phyloP scores from a whole-genome alignment of 371 early-diverging fungal genomes.

The Mortierella sp. region DNA sequence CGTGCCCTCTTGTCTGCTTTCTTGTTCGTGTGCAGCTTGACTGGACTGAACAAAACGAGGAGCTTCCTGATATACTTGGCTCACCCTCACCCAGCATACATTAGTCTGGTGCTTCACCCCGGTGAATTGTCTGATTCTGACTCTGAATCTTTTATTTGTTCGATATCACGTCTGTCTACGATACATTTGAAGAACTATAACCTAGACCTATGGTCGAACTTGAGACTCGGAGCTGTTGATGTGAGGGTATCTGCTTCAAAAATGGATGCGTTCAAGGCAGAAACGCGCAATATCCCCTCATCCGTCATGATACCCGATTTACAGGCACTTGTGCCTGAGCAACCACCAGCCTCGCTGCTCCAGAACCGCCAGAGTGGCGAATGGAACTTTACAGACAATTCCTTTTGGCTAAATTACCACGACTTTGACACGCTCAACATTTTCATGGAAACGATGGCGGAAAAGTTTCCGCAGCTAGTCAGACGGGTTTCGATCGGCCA shows the following conservation, averaged over 20 bases:
- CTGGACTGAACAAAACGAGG: no score
- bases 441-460: conserved; percentile 44
- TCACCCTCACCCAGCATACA: no score
- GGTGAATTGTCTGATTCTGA: not conserved
- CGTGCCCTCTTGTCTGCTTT: no score
- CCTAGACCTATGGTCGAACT: conserved; percentile 49
- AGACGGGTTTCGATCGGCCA: conserved; percentile 54
- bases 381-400: conserved; percentile 41
- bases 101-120: not conserved
- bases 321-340: conserved; percentile 40
- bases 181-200: conserved; percentile 24
- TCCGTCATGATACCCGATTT: conserved; percentile 48
- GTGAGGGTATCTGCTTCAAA: conserved; percentile 36
- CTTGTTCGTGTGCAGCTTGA: no score
- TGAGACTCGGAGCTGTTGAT: conserved; percentile 47
- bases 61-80: no score
- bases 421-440: conserved; percentile 47
- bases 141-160: not conserved
- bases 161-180: not conserved
- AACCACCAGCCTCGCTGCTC: conserved; percentile 10
- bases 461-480: conserved; percentile 51
- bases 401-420: conserved; percentile 46
- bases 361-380: not conserved
- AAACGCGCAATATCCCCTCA: conserved; percentile 9
- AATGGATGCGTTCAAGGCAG: conserved; percentile 4